Percentiles rank a stretch among this genome's conserved stretches.
Evolutionary conservation across 495 filamentous ascomycete species (phyloP).

Genomic region (Podospora pseudoanserina): DNA sequence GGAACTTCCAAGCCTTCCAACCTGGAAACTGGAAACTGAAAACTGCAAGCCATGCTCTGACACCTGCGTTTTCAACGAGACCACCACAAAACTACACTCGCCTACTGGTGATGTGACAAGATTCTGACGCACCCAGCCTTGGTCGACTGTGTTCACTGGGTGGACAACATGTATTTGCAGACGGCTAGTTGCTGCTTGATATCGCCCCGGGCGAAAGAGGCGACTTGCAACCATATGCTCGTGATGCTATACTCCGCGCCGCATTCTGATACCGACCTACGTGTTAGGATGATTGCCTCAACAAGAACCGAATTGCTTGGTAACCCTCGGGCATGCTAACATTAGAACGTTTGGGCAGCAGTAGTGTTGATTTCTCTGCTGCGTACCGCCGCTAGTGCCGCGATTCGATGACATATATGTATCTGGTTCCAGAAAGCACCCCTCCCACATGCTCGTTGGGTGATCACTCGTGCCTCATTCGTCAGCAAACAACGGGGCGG

Average conservation of each 20-base stretch:
- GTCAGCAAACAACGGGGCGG: background rate
- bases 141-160: background rate
- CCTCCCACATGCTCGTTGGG: background rate
- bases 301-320: background rate
- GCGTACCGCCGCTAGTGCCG: background rate
- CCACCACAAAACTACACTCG: no score
- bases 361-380: background rate
- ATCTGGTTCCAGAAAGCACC: background rate
- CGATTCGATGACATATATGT: constrained; percentile 3
- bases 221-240: background rate
- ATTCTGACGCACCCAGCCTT: constrained; percentile 1
- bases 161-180: background rate
- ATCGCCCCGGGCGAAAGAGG: background rate
- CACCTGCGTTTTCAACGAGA: no score
- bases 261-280: background rate
- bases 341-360: background rate
- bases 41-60: no score
- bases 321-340: background rate
- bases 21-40: background rate
- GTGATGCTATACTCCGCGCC: background rate
- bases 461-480: constrained; percentile 8
- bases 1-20: background rate
- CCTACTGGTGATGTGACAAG: background rate
- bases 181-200: background rate
- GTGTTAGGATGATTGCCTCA: background rate